Conservation (phyloP, 176 grass and related monocot genomes). For the Stipa capillata region DNA sequence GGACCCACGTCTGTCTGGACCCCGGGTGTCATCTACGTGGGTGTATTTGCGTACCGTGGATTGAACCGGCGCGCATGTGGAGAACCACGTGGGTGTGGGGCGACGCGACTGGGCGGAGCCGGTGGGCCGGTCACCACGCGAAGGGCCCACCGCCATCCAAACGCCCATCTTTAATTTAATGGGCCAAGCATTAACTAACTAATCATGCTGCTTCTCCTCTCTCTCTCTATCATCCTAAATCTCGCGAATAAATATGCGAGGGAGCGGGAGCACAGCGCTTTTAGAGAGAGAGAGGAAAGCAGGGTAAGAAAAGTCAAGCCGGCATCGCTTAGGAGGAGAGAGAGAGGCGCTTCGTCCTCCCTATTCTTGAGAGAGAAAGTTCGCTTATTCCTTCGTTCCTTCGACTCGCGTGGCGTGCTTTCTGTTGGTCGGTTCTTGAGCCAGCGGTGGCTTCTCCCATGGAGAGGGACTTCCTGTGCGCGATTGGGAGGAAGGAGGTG, state of each 20-base stretch:
- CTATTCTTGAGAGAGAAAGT: too few species aligned
- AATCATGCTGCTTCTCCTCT: not conserved
- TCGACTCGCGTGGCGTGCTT: not conserved
- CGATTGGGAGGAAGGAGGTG: conserved; percentile 28
- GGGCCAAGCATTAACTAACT: not conserved
- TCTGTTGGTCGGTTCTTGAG: too few species aligned
- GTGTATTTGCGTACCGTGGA: fast-evolving
- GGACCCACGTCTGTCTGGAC: fast-evolving
- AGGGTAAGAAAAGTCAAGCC: not conserved
- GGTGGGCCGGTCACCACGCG: not conserved
- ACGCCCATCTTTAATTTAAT: not conserved
- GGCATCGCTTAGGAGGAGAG: not conserved
- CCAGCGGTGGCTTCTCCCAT: conserved; percentile 27
- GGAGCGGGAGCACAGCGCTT: not conserved
- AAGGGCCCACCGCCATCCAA: not conserved
- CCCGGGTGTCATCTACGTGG: not conserved
- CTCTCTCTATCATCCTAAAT: conserved; percentile 12
- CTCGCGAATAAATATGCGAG: conserved; percentile 32
- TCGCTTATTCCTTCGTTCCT: not conserved
- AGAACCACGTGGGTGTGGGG: not conserved
- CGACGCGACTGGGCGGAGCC: too few species aligned
- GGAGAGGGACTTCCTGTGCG: conserved; percentile 81
- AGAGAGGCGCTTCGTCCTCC: too few species aligned
- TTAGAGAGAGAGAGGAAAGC: too few species aligned
- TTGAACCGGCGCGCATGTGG: not conserved